Evolutionary conservation across 306 rosid species (phyloP), one percentile per base, ranked within the genome.

Genomic region (Pterocarpus santalinus): DNA sequence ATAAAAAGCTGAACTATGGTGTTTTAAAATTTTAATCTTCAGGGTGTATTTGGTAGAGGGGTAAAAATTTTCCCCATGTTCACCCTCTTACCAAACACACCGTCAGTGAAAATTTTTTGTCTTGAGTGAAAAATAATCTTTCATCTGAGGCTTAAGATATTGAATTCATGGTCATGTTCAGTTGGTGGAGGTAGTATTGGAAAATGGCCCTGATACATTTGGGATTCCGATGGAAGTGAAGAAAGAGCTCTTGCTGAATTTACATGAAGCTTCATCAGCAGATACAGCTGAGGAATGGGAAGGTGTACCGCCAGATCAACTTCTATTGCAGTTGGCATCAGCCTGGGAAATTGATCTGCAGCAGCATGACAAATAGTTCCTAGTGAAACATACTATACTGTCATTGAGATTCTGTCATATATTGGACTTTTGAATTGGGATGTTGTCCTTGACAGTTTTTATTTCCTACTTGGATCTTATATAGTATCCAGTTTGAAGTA

Each of bases 221-320:
- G 92, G 97, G 61, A 74, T 93, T 83, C 92, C 97, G 32, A 77
- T 88, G 90, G 98, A 95, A 71, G 77, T 88, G 69, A 95, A 89
- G 96, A 91, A 90, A 80, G 94, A 91, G 82, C 78, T 95, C 47
- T 68, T 95, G 47, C 82, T 90, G 83, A 95, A 90, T 85, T 86
- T 95, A 72, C 90, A 93, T 62, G 99, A 95, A 84, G 94, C 97
- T 82, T 91, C 97, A 8, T 58, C 91, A 28, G 85, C 88, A 84
- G 97, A 91, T 75, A 83, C 88, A 36, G 84, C 92, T 12, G 99
- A 93, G 82, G 96, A 90, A 57, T 93, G 99, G 98, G 99, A 95
- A 82, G 98, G 99, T 61, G 87, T 83, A 28, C 82, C 75, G 34
- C 94, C 99, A 8, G 92, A 91, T 76, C 97, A 95, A 71, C 94